phyloP scores from a whole-genome alignment of 1,139 yeast species.

The Yamadazyma triangularis region DNA sequence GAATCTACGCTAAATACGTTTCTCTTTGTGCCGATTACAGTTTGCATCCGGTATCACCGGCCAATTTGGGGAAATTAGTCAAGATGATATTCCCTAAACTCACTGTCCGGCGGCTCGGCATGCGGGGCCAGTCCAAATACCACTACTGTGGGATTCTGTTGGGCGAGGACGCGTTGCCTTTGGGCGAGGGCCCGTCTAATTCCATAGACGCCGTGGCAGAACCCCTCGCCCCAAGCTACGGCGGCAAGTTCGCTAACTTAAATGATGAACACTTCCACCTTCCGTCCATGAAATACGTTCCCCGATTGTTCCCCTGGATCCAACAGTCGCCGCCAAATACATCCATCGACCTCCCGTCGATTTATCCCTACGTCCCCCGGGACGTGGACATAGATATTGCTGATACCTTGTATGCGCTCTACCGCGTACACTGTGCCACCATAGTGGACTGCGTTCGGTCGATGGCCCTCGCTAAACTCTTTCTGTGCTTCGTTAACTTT shows the following conservation, averaged over 20 bases:
- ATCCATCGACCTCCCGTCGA: slow-evolving; percentile 48
- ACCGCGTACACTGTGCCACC: slow-evolving; percentile 58
- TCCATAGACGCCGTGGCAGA: background rate
- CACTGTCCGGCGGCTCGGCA: slow-evolving; percentile 81
- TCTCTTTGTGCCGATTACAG: slow-evolving; percentile 64
- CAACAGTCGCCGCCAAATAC: too few species aligned
- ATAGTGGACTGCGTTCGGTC: slow-evolving; percentile 63
- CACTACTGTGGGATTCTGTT: slow-evolving; percentile 84
- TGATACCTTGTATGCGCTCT: slow-evolving; percentile 55
- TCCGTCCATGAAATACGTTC: slow-evolving; percentile 22
- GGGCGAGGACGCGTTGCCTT: too few species aligned
- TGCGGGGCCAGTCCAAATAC: slow-evolving; percentile 84
- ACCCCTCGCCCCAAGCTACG: too few species aligned
- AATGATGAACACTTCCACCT: slow-evolving; percentile 12
- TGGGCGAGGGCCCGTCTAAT: too few species aligned
- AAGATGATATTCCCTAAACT: slow-evolving; percentile 68
- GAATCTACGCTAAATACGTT: slow-evolving; percentile 78
- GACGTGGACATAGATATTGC: slow-evolving; percentile 56
- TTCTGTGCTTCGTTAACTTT: slow-evolving; percentile 51
- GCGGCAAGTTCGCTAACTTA: background rate
- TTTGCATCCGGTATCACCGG: slow-evolving; percentile 75
- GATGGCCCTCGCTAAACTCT: slow-evolving; percentile 61
- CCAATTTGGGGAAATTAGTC: slow-evolving; percentile 82
- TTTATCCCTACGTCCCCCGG: slow-evolving; percentile 45
- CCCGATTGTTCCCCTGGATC: slow-evolving; percentile 33